Percentiles rank a stretch among this genome's conserved stretches.
These are phyloP conservation scores for Xylariaceae sp. DNA, from an alignment of 2,329 filamentous ascomycete genomes.

Conservation along the genomic window DNA sequence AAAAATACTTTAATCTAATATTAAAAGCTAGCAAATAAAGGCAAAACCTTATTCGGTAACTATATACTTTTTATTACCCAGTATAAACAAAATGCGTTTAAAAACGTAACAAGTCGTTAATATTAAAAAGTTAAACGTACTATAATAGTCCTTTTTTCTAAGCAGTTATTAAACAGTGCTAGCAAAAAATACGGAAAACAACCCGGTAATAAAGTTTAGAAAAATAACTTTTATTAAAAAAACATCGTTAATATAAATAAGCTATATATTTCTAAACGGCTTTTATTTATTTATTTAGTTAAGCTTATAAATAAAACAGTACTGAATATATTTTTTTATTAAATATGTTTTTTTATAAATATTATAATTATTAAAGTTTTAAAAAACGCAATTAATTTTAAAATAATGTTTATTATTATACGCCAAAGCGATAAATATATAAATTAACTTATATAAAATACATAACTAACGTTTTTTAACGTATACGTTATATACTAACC, in stretches of 20 bases:
- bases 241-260: not conserved
- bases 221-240: not conserved
- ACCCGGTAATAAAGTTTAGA: not conserved
- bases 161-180: not conserved
- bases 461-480: not conserved
- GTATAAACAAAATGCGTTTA: not conserved
- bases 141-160: not conserved
- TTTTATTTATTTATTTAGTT: constrained; percentile 3
- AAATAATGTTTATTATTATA: constrained; percentile 2
- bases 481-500: not conserved
- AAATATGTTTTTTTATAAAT: not conserved
- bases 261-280: not conserved
- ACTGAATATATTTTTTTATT: constrained; percentile 4
- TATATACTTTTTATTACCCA: not conserved
- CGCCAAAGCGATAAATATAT: not conserved
- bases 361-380: not conserved
- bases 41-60: not conserved
- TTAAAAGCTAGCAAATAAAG: not conserved
- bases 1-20: not conserved
- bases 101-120: not conserved
- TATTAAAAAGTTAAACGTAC: not conserved
- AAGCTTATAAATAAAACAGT: not conserved
- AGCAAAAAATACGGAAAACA: not conserved
- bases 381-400: not conserved
- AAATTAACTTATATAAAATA: not conserved